These are phyloP conservation scores for Russula olivacea DNA, from an alignment of 768 basidiomycete genomes.

Conservation along the genomic window DNA sequence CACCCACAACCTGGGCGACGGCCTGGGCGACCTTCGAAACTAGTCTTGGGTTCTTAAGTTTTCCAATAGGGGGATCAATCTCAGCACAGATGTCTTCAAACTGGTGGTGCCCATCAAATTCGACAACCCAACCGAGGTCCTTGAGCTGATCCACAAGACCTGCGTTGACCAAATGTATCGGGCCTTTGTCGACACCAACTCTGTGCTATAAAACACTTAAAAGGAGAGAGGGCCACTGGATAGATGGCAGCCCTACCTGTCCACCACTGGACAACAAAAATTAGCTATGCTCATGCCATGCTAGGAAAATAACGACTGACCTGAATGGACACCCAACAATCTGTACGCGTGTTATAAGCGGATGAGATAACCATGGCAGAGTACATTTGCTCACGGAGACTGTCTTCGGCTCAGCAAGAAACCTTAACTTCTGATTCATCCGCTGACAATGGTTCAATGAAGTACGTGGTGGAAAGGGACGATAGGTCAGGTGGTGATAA, in stretches of 20 bases:
- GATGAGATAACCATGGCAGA: not conserved
- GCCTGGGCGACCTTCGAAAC: slow-evolving; percentile 79
- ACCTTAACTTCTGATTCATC: slow-evolving; percentile 31
- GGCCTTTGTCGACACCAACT: slow-evolving; percentile 79
- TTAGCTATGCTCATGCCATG: not conserved
- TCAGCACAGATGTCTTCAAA: slow-evolving; percentile 67
- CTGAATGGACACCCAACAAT: slow-evolving; percentile 96
- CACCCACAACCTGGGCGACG: slow-evolving; percentile 71
- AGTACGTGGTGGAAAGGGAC: too few species aligned
- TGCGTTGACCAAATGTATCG: slow-evolving; percentile 82
- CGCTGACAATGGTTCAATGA: too few species aligned
- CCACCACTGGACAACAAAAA: slow-evolving; percentile 45
- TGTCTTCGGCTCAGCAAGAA: slow-evolving; percentile 66
- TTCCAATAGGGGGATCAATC: slow-evolving; percentile 77
- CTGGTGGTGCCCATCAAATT: slow-evolving; percentile 85
- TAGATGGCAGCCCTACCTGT: slow-evolving; percentile 43
- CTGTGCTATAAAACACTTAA: slow-evolving; percentile 46
- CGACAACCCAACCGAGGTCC: slow-evolving; percentile 80
- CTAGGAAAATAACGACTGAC: slow-evolving; percentile 40
- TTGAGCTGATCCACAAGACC: slow-evolving; percentile 75
- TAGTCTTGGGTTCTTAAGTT: slow-evolving; percentile 82
- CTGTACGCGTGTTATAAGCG: slow-evolving; percentile 35
- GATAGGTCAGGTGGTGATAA: too few species aligned
- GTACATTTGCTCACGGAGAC: slow-evolving; percentile 48
- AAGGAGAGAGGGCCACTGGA: not conserved